Percentiles rank a stretch among this genome's conserved stretches.
phyloP scores from a whole-genome alignment of 176 grass and related monocot genomes.

The Musa itinerans region DNA sequence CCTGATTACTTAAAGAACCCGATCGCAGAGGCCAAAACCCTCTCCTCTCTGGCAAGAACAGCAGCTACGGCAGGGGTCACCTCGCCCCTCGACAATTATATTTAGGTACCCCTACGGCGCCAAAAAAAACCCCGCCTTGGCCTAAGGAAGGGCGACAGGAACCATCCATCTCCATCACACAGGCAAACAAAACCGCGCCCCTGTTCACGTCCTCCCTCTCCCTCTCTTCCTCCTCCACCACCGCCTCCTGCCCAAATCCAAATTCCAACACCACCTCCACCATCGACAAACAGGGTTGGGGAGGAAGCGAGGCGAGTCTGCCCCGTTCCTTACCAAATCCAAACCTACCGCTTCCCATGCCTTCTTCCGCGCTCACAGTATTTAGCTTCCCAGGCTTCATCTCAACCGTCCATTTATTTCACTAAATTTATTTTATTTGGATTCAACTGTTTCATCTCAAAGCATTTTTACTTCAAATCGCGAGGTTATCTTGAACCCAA shows the following conservation, averaged over 20 bases:
- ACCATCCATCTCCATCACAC: neutral
- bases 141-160: neutral
- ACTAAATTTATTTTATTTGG: neutral
- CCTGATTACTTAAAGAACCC: neutral
- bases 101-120: neutral
- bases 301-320: neutral
- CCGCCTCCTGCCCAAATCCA: neutral
- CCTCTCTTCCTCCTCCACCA: neutral
- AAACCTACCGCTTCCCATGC: neutral
- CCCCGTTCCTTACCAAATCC: neutral
- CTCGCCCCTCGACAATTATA: neutral
- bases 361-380: neutral
- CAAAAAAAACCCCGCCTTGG: neutral
- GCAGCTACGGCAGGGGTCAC: neutral
- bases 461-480: neutral
- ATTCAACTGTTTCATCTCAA: neutral
- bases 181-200: neutral
- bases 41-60: neutral
- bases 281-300: neutral
- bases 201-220: neutral
- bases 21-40: neutral
- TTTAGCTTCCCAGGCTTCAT: neutral
- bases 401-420: neutral
- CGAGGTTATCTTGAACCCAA: neutral
- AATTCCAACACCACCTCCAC: neutral